These are phyloP conservation scores for Neonectria hederae DNA, from an alignment of 2,329 filamentous ascomycete genomes.

Conservation along the genomic window DNA sequence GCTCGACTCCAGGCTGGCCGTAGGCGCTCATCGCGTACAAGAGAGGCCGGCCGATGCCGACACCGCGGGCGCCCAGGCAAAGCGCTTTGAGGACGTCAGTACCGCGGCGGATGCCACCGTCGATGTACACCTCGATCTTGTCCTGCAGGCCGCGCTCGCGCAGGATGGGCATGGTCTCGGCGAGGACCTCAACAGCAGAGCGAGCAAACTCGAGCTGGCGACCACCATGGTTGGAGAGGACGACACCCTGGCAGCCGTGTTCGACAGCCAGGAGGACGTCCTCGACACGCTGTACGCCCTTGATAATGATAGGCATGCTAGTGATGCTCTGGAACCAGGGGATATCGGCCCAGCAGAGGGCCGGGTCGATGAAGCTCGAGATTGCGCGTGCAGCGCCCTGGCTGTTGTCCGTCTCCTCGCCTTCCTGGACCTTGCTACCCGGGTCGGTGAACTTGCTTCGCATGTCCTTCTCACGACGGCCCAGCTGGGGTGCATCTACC, in stretches of 20 bases:
- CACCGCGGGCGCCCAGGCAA: slow-evolving; percentile 89
- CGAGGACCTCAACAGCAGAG: slow-evolving; percentile 87
- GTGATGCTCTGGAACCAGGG: slow-evolving; percentile 93
- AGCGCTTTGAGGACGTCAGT: slow-evolving; percentile 97
- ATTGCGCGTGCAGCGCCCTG: slow-evolving; percentile 96
- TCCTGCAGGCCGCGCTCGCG: slow-evolving; percentile 77
- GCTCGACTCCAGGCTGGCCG: slow-evolving; percentile 84
- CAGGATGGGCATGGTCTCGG: slow-evolving; percentile 91
- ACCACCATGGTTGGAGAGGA: slow-evolving; percentile 95
- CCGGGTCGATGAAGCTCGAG: slow-evolving; percentile 94
- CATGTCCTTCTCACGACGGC: slow-evolving; percentile 97
- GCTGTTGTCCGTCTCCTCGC: slow-evolving; percentile 79
- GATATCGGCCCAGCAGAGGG: slow-evolving; percentile 92
- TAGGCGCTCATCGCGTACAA: slow-evolving; percentile 96
- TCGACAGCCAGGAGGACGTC: slow-evolving; percentile 91
- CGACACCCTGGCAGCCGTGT: slow-evolving; percentile 84
- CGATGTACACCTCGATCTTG: slow-evolving; percentile 87
- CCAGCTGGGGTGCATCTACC: slow-evolving; percentile 95
- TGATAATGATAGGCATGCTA: slow-evolving; percentile 93
- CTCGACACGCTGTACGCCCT: slow-evolving; percentile 95
- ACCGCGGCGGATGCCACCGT: slow-evolving; percentile 88
- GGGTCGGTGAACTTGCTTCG: slow-evolving; percentile 87
- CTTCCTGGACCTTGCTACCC: slow-evolving; percentile 83
- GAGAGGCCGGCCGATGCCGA: slow-evolving; percentile 95
- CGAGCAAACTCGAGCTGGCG: slow-evolving; percentile 92